These are phyloP conservation scores for Cyberlindnera americana DNA, from an alignment of 805 yeast genomes.

Conservation along the genomic window DNA sequence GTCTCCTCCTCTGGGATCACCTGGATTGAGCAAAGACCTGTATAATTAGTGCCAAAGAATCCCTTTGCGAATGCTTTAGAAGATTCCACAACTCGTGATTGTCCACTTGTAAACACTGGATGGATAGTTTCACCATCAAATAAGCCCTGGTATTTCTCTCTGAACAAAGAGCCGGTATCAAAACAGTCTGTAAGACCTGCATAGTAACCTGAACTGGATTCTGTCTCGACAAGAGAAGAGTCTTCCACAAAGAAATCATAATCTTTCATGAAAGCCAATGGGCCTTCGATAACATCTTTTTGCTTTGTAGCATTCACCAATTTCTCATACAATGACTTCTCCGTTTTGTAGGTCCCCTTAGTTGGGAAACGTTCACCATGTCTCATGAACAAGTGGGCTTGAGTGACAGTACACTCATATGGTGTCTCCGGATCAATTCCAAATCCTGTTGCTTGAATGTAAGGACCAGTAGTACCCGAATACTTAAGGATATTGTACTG, in stretches of 20 bases:
- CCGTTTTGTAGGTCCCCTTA: constrained; percentile 31
- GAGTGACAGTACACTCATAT: constrained; percentile 50
- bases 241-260: constrained; percentile 47
- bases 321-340: constrained; percentile 25
- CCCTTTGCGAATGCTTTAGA: constrained; percentile 46
- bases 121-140: constrained; percentile 35
- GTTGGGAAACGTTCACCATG: constrained; percentile 81
- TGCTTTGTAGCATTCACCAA: constrained; percentile 33
- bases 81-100: constrained; percentile 45
- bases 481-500: constrained; percentile 34
- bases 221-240: constrained; percentile 39
- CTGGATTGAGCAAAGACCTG: constrained; percentile 32
- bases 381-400: constrained; percentile 67
- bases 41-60: constrained; percentile 40
- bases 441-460: constrained; percentile 45
- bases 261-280: constrained; percentile 49
- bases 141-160: constrained; percentile 40
- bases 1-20: constrained; percentile 39
- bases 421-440: constrained; percentile 51
- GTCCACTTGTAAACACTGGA: constrained; percentile 46
- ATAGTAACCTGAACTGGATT: constrained; percentile 36
- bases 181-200: constrained; percentile 46
- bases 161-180: constrained; percentile 42
- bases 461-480: constrained; percentile 58
- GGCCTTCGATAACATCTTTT: constrained; percentile 40